Evolutionary conservation across 257 asterid species (phyloP).

Genomic region (Solanum rostratum): DNA sequence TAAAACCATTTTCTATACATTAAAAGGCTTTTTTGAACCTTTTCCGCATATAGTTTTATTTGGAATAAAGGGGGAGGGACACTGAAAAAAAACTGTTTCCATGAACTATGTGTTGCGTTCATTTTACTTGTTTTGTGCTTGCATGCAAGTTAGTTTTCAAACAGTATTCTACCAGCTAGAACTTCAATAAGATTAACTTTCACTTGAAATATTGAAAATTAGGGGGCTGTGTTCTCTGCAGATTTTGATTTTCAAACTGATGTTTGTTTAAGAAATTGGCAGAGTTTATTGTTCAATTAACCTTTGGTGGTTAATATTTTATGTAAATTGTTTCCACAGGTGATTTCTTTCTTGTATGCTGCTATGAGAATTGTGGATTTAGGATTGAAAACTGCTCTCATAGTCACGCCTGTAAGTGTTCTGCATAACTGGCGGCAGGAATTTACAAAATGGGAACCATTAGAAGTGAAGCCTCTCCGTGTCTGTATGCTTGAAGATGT

Average conservation of each 20-base stretch:
- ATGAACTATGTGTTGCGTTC: not conserved
- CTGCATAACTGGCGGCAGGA: slow-evolving; percentile 91
- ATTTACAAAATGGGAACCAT: slow-evolving; percentile 85
- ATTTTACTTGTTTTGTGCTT: not conserved
- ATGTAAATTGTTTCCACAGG: slow-evolving; percentile 33
- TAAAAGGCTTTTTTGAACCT: not conserved
- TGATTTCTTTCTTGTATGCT: slow-evolving; percentile 78
- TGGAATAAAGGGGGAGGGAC: not conserved
- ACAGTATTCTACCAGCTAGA: not conserved
- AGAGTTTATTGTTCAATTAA: not conserved
- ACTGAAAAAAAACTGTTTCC: not conserved
- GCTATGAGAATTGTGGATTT: slow-evolving; percentile 86
- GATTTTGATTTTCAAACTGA: not conserved
- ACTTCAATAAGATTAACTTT: not conserved
- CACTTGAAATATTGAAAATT: not conserved
- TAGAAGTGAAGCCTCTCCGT: slow-evolving; percentile 85
- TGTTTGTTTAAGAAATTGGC: not conserved
- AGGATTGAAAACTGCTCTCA: slow-evolving; percentile 80
- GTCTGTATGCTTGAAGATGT: slow-evolving; percentile 93
- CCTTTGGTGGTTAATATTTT: not conserved
- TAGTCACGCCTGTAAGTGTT: slow-evolving; percentile 94
- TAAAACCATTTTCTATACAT: not conserved
- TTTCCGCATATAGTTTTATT: not conserved
- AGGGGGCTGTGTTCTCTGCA: not conserved
- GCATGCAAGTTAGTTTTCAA: not conserved